phyloP scores from a whole-genome alignment of 257 asterid species.

The Petrea volubilis region DNA sequence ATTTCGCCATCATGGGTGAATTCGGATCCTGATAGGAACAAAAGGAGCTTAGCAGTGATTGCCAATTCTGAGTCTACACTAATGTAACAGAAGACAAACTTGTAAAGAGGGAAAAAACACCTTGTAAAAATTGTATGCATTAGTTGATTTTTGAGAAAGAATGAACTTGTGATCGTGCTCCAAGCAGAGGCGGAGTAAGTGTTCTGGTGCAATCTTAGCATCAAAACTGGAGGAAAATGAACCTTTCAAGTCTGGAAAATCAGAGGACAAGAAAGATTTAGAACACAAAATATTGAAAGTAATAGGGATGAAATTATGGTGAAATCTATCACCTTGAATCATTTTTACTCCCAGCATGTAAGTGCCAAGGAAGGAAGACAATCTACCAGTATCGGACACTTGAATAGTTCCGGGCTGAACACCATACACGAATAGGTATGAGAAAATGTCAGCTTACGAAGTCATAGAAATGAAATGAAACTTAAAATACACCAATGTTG shows the following conservation, averaged over 20 bases:
- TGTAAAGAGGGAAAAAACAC: conserved; percentile 23
- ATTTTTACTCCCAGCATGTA: conserved; percentile 65
- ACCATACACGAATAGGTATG: conserved; percentile 9
- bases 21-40: conserved; percentile 58
- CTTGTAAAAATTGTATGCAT: conserved; percentile 78
- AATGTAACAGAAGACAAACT: not conserved
- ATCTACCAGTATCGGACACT: conserved; percentile 59
- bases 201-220: conserved; percentile 82
- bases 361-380: conserved; percentile 62
- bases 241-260: conserved; percentile 59
- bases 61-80: not conserved
- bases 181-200: conserved; percentile 75
- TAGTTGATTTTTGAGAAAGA: conserved; percentile 40
- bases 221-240: conserved; percentile 59
- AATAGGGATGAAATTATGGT: not conserved
- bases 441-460: conserved; percentile 9
- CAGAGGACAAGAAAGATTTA: not conserved
- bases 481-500: not conserved
- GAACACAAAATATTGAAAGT: not conserved
- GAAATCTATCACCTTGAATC: conserved; percentile 49
- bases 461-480: conserved; percentile 12
- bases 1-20: conserved; percentile 61
- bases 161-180: conserved; percentile 67
- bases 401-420: conserved; percentile 61
- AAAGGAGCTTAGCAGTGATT: conserved; percentile 2